Conservation (phyloP, 2,329 filamentous ascomycete species). For the Alternaria metachromatica region DNA sequence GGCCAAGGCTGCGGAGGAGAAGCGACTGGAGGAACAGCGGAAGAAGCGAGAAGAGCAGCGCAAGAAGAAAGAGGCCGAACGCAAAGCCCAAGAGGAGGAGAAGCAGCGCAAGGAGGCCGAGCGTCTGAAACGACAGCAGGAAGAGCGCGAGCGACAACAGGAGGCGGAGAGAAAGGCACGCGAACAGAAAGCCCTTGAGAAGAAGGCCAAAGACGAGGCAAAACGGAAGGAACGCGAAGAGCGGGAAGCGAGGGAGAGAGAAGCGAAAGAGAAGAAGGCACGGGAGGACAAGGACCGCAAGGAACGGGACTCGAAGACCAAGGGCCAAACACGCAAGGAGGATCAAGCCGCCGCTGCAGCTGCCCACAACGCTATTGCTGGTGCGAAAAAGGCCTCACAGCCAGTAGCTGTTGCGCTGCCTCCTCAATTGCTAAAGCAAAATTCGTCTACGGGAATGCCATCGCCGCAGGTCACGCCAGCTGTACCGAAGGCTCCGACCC, state of each 20-base stretch:
- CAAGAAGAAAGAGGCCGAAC: slow-evolving; percentile 88
- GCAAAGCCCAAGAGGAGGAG: slow-evolving; percentile 89
- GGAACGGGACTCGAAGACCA: slow-evolving; percentile 65
- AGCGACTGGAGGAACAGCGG: slow-evolving; percentile 79
- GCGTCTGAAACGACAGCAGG: slow-evolving; percentile 76
- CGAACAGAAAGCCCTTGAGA: slow-evolving; percentile 80
- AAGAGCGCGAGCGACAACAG: slow-evolving; percentile 84
- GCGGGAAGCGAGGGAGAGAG: slow-evolving; percentile 70
- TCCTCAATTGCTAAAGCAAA: slow-evolving; percentile 61
- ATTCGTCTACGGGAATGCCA: slow-evolving; percentile 60
- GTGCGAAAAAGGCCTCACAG: slow-evolving; percentile 47
- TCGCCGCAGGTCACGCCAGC: slow-evolving; percentile 88
- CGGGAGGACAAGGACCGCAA: slow-evolving; percentile 64
- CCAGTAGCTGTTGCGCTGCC: slow-evolving; percentile 58
- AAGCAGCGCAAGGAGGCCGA: slow-evolving; percentile 84
- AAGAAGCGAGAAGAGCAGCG: slow-evolving; percentile 87
- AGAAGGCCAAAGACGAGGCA: slow-evolving; percentile 72
- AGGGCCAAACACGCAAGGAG: slow-evolving; percentile 50
- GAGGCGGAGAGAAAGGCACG: slow-evolving; percentile 84
- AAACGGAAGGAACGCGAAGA: slow-evolving; percentile 80
- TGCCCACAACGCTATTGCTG: slow-evolving; percentile 33
- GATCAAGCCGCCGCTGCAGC: slow-evolving; percentile 47
- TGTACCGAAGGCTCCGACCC: slow-evolving; percentile 81
- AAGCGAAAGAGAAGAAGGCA: slow-evolving; percentile 72
- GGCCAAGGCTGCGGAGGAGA: slow-evolving; percentile 75